A percentile compares a stretch with the other conserved stretches of the same genome.
These are phyloP conservation scores for Takashimella koratensis DNA, from an alignment of 1,284 basidiomycete species.

Conservation along the genomic window DNA sequence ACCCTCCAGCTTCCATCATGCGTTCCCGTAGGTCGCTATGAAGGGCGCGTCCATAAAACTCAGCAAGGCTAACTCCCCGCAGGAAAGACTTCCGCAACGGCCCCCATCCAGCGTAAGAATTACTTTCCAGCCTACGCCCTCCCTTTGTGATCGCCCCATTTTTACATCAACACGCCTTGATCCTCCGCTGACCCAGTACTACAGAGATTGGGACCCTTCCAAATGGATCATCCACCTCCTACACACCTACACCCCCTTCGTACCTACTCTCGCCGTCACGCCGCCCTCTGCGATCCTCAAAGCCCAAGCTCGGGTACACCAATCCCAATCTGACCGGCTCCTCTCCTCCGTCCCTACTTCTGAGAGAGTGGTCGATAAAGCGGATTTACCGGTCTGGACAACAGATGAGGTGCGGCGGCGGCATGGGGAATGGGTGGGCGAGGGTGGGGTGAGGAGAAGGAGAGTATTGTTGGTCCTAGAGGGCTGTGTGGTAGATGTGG, in stretches of 20 bases:
- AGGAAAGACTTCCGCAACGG: constrained; percentile 52
- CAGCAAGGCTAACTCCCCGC: neutral
- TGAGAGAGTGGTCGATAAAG: constrained; percentile 16
- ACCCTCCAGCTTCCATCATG: constrained; percentile 55
- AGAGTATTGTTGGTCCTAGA: constrained; percentile 56
- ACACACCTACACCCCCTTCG: constrained; percentile 56
- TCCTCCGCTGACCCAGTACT: neutral
- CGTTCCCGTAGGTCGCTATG: constrained; percentile 64
- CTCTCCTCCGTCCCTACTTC: constrained; percentile 18
- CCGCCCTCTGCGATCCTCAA: constrained; percentile 59
- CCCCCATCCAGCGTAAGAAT: constrained; percentile 32
- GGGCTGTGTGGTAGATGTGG: constrained; percentile 62
- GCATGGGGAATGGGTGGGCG: constrained; percentile 52
- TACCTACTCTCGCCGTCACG: constrained; percentile 55
- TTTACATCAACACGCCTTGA: too few species aligned
- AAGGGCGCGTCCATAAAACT: neutral
- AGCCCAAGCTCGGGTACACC: constrained; percentile 58
- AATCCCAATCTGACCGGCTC: constrained; percentile 46
- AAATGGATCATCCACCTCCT: constrained; percentile 69
- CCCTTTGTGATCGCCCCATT: too few species aligned
- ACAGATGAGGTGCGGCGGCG: constrained; percentile 33
- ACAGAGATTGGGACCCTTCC: constrained; percentile 70
- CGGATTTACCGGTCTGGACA: constrained; percentile 34
- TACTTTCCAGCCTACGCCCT: neutral
- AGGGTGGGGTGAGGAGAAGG: constrained; percentile 44